Percentiles rank a stretch among this genome's conserved stretches.
phyloP scores from a whole-genome alignment of 1,284 basidiomycete genomes.

The Microstroma glucosiphilum region DNA sequence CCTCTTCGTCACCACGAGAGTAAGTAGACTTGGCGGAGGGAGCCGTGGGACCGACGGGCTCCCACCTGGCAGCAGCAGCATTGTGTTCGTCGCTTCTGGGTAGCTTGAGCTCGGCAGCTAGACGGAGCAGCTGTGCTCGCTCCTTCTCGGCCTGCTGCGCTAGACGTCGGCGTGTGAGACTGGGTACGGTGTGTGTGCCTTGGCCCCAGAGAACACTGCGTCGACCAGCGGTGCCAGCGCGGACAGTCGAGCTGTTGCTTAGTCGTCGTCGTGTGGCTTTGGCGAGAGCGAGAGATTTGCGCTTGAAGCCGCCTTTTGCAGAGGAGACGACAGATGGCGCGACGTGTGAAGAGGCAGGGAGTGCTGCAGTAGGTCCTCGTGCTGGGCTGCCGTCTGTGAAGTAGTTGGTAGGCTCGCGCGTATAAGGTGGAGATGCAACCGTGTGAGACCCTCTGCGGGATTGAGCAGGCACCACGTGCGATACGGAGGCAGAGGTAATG shows the following conservation, averaged over 20 bases:
- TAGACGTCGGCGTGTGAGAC: background rate
- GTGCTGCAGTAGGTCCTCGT: background rate
- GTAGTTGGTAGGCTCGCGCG: background rate
- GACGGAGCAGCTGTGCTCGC: constrained; percentile 2
- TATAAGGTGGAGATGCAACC: background rate
- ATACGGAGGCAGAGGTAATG: background rate
- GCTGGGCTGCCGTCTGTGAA: background rate
- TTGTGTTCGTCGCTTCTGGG: background rate
- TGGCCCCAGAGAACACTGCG: background rate
- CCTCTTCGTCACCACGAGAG: background rate
- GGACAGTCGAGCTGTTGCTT: background rate
- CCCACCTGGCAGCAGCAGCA: too few species aligned
- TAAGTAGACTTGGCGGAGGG: background rate
- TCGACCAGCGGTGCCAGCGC: background rate
- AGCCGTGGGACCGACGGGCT: background rate
- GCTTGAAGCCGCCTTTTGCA: background rate
- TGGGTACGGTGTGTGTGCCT: background rate
- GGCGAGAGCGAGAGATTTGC: background rate
- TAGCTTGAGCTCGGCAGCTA: background rate
- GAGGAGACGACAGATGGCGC: background rate
- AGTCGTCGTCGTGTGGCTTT: background rate
- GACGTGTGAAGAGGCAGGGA: background rate
- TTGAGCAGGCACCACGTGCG: background rate
- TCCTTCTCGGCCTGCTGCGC: background rate
- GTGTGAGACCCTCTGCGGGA: background rate